Percentiles rank a stretch among this genome's conserved stretches.
phyloP scores from a whole-genome alignment of 257 asterid genomes.

The Nicotiana obtusifolia region DNA sequence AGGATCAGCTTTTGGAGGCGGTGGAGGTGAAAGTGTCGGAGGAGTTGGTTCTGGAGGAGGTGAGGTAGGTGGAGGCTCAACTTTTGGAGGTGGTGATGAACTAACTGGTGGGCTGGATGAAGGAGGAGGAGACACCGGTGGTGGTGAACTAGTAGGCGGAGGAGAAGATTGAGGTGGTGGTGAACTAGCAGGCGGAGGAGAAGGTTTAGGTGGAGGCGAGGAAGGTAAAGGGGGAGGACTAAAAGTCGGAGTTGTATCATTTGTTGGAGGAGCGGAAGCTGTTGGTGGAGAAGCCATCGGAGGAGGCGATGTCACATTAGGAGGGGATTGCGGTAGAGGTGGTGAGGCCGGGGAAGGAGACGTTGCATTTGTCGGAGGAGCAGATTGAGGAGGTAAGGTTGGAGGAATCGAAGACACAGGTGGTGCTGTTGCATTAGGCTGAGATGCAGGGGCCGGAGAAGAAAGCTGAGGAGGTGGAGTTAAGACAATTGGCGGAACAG shows the following conservation, averaged over 20 bases:
- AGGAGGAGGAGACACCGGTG: constrained; percentile 24
- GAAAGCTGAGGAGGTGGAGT: constrained; percentile 19
- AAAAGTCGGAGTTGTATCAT: constrained; percentile 8
- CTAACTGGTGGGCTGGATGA: constrained; percentile 14
- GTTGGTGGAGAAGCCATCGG: constrained; percentile 22
- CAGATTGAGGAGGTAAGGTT: not conserved
- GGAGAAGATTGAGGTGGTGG: constrained; percentile 21
- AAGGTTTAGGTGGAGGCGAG: not conserved
- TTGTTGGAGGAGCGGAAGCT: constrained; percentile 15
- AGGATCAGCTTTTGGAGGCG: constrained; percentile 12
- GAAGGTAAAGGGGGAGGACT: constrained; percentile 7
- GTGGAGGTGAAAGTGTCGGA: constrained; percentile 29
- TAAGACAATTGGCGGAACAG: constrained; percentile 19
- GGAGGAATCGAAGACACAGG: constrained; percentile 5
- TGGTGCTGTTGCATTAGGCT: constrained; percentile 13
- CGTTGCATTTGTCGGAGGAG: not conserved
- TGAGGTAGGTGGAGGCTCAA: not conserved
- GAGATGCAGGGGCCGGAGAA: constrained; percentile 2
- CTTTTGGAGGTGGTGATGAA: constrained; percentile 10
- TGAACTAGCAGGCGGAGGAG: constrained; percentile 14
- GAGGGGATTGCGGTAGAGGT: not conserved
- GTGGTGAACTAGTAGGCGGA: constrained; percentile 4
- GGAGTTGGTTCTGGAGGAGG: constrained; percentile 31
- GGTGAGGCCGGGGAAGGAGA: not conserved
- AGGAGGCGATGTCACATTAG: constrained; percentile 19